Base-by-base conservation (phyloP, 768 basidiomycete species). In the Lentinus tigrinus region DNA sequence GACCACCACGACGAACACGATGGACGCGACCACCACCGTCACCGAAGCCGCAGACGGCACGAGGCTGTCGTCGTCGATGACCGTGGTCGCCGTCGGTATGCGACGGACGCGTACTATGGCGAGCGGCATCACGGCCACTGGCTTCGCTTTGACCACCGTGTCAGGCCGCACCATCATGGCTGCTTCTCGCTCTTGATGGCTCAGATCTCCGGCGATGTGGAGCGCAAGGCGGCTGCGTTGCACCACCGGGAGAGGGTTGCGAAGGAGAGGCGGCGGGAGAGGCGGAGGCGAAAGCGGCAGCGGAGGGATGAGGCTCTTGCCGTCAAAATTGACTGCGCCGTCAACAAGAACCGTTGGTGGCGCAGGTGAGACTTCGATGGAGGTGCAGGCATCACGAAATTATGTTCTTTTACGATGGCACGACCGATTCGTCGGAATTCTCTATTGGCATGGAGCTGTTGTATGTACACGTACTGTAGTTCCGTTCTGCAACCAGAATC, bases 141-240 rank as follows among this genome's bases (percentile, higher is more conserved):
- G 47, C 59, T 69, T 11, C 68, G 66, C 52, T 67, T 67, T 54
- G 62, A 60, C 21, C 65, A 63, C 28, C 68, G 66, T 10, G 53
- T 64, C 34, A 62, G 47, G 40, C 36, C 65, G 21, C 63, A 63
- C 17, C 62, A 65, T 43, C 63, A 67, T 37, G 66, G 68, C 9
- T 46, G 60, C 23, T 63, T 65, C 16, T 62, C 63, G 13, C 43
- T 47, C n/a, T 44, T 69, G n/a, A 49, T 46, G 9, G 66, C 66
- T 5, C n/a, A 49, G 17, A 44, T 67, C 17, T 54, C 58, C 10
- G 58, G 59, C 7, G 57, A 56, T 21, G 55, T 54, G 16, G 27
- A 53, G 7, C 27, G 57, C n/a, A 52, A 54, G 43, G 60, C 56
- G 44, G 61, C 54, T 43, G 66, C 64, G 7, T 6, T 44, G 4